These are phyloP conservation scores for Nakazawaea ernobii DNA, from an alignment of 805 yeast species.

Conservation along the genomic window DNA sequence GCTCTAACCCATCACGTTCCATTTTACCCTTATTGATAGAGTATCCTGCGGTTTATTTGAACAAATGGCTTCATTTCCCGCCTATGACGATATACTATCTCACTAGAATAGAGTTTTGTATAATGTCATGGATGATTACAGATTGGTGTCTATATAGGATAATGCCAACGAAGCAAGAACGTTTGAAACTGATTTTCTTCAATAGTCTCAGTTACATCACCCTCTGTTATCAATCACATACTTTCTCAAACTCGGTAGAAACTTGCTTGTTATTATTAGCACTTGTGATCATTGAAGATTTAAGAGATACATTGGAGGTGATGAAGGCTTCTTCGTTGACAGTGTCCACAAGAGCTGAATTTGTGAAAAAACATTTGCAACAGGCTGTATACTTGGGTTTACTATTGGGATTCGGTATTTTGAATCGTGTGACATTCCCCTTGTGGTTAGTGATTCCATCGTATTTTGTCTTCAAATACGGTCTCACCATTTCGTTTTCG, in stretches of 20 bases:
- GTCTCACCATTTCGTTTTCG: constrained; percentile 28
- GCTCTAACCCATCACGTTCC: constrained; percentile 58
- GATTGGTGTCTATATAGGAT: constrained; percentile 25
- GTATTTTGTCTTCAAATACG: constrained; percentile 36
- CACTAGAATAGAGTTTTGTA: constrained; percentile 40
- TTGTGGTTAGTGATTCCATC: constrained; percentile 69
- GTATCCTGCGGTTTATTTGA: constrained; percentile 55
- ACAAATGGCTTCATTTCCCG: constrained; percentile 26
- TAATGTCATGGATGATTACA: constrained; percentile 25
- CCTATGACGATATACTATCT: constrained; percentile 51
- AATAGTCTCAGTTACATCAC: constrained; percentile 63
- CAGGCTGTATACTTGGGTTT: constrained; percentile 35
- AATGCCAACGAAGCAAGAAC: constrained; percentile 27
- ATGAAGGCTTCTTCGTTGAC: constrained; percentile 7
- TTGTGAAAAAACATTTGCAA: neutral
- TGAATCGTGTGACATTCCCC: constrained; percentile 81
- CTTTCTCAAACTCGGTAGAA: constrained; percentile 86
- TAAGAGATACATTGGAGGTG: constrained; percentile 17
- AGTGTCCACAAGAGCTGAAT: neutral
- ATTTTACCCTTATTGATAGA: constrained; percentile 58
- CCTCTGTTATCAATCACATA: constrained; percentile 75
- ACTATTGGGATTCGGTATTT: constrained; percentile 59
- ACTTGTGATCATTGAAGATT: constrained; percentile 40
- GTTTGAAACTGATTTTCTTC: constrained; percentile 38
- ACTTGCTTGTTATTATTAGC: constrained; percentile 47